Evolutionary conservation across 2,329 filamentous ascomycete genomes (phyloP).

Genomic region (Verticillium nonalfalfae): DNA sequence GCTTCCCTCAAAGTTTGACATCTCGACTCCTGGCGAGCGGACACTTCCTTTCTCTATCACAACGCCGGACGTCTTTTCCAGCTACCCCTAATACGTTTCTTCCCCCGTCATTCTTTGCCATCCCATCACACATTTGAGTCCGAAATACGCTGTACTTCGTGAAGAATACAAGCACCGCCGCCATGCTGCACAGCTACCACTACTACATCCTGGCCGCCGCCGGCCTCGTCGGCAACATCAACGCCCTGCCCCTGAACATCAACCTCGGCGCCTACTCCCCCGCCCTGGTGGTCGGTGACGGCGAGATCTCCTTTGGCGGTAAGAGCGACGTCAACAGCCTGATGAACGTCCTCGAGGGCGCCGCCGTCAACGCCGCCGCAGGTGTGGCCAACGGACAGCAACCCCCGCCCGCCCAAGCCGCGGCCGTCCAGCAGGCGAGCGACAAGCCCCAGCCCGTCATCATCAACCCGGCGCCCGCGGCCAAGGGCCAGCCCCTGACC

Average conservation of each 20-base stretch:
- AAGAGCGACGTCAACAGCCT: constrained; percentile 35
- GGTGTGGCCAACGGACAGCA: constrained; percentile 18
- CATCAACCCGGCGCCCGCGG: constrained; percentile 2
- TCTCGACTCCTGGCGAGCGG: not conserved
- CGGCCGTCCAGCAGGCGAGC: constrained; percentile 6
- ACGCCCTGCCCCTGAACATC: constrained; percentile 24
- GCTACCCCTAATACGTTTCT: not conserved
- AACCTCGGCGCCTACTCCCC: constrained; percentile 27
- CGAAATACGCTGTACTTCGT: no score
- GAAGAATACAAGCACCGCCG: not conserved
- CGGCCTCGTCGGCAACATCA: constrained; percentile 18
- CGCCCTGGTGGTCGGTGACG: constrained; percentile 28
- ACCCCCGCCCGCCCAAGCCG: constrained; percentile 16
- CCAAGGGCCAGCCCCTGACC: not conserved
- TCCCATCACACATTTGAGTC: not conserved
- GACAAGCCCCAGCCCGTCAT: constrained; percentile 2
- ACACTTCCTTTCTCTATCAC: not conserved
- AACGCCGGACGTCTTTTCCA: not conserved
- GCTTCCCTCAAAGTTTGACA: not conserved
- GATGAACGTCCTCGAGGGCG: constrained; percentile 39
- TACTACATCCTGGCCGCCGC: constrained; percentile 21
- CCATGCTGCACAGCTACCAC: constrained; percentile 14
- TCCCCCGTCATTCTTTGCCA: not conserved
- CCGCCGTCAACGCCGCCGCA: constrained; percentile 31
- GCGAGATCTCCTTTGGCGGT: constrained; percentile 41